phyloP scores from a whole-genome alignment of 2,329 filamentous ascomycete species.

The Dactylellina sp. region DNA sequence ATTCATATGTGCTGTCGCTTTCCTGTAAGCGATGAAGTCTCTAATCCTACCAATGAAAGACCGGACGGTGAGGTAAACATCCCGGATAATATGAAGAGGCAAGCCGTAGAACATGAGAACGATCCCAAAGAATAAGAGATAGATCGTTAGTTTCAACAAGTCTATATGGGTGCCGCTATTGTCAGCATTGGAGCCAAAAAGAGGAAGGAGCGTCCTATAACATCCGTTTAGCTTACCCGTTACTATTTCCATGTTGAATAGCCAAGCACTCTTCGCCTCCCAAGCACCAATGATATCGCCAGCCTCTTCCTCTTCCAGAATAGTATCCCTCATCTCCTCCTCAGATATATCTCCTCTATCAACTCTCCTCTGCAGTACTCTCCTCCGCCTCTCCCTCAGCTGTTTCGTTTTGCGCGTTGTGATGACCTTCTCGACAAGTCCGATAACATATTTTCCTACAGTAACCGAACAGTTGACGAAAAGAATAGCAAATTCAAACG shows the following conservation, averaged over 20 bases:
- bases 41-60: constrained; percentile 91
- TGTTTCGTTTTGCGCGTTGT: constrained; percentile 79
- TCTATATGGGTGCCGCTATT: constrained; percentile 69
- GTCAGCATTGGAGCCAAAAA: constrained; percentile 3
- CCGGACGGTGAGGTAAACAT: constrained; percentile 91
- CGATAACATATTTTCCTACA: constrained; percentile 79
- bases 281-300: constrained; percentile 84
- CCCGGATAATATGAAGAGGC: constrained; percentile 95
- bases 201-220: not conserved
- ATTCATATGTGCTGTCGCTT: constrained; percentile 94
- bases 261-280: constrained; percentile 94
- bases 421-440: constrained; percentile 80
- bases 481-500: constrained; percentile 94
- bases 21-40: constrained; percentile 88
- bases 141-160: constrained; percentile 89
- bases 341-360: constrained; percentile 82
- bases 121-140: constrained; percentile 91
- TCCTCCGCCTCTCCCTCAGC: constrained; percentile 74
- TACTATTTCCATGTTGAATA: constrained; percentile 86
- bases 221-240: constrained; percentile 71
- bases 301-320: constrained; percentile 70
- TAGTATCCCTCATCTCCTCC: constrained; percentile 63
- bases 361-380: constrained; percentile 74
- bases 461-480: constrained; percentile 84
- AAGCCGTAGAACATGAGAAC: constrained; percentile 93